Conservation (phyloP, 768 basidiomycete species). For the Tulasnella sp. region DNA sequence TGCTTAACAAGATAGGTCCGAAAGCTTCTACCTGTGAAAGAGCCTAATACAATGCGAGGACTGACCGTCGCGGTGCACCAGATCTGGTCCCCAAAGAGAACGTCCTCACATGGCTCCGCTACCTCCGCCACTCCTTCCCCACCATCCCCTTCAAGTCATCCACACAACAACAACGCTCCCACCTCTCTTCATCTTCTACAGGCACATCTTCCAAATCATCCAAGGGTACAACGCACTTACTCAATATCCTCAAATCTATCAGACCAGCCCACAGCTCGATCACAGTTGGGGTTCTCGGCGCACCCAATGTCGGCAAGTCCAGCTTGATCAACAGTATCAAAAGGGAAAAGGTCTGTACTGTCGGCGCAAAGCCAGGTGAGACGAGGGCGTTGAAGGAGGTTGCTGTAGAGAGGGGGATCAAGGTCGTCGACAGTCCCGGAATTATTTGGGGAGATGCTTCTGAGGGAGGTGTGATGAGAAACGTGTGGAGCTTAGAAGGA, state of each 20-base stretch:
- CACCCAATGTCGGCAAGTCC: slow-evolving; percentile 96
- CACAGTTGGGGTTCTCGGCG: slow-evolving; percentile 87
- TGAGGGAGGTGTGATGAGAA: slow-evolving; percentile 31
- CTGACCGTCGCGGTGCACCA: slow-evolving; percentile 25
- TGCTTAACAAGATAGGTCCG: slow-evolving; percentile 94
- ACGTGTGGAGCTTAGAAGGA: slow-evolving; percentile 84
- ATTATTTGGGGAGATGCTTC: slow-evolving; percentile 53
- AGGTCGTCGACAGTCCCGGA: slow-evolving; percentile 90
- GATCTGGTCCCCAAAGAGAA: slow-evolving; percentile 85
- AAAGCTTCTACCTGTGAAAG: slow-evolving; percentile 11
- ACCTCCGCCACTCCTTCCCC: slow-evolving; percentile 86
- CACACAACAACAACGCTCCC: slow-evolving; percentile 63
- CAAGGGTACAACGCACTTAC: slow-evolving; percentile 48
- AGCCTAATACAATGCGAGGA: not conserved
- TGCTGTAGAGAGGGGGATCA: slow-evolving; percentile 83
- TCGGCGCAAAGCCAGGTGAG: slow-evolving; percentile 89
- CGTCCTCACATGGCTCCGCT: slow-evolving; percentile 79
- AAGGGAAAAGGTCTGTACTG: slow-evolving; percentile 69
- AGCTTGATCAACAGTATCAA: slow-evolving; percentile 89
- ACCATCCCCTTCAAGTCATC: slow-evolving; percentile 85
- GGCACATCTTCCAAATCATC: slow-evolving; percentile 20
- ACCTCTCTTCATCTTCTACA: slow-evolving; percentile 50
- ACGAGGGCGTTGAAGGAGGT: slow-evolving; percentile 87
- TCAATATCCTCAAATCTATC: slow-evolving; percentile 76
- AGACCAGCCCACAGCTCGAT: slow-evolving; percentile 27